Evolutionary conservation across 2,329 filamentous ascomycete species (phyloP).

Genomic region (Penicillium paneum): DNA sequence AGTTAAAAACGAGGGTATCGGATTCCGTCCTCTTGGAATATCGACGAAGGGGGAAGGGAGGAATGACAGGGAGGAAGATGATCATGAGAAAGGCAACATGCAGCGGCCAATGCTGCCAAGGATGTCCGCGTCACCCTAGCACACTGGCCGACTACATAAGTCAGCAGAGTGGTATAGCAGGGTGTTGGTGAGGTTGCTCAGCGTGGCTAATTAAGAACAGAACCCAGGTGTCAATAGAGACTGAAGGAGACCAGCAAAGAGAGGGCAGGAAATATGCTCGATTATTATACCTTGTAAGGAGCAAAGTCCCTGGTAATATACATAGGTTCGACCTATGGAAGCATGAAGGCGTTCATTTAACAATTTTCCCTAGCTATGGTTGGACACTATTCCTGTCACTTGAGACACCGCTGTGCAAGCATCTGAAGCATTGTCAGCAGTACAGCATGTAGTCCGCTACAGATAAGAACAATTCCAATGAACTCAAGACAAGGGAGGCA

Average conservation of each 20-base stretch:
- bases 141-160: neutral
- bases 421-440: neutral
- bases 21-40: neutral
- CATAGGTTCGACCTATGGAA: neutral
- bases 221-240: neutral
- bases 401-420: slow-evolving; percentile 6
- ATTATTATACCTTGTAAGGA: neutral
- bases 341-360: neutral
- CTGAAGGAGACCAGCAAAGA: neutral
- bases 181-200: slow-evolving; percentile 5
- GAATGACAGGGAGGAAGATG: neutral
- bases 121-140: slow-evolving; percentile 3
- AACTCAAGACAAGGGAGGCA: neutral
- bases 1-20: neutral
- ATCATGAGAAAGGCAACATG: neutral
- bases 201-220: neutral
- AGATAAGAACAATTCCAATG: neutral
- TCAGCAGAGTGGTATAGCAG: neutral
- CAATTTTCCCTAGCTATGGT: neutral
- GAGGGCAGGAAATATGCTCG: neutral
- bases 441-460: neutral
- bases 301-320: neutral
- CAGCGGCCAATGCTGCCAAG: neutral
- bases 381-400: slow-evolving; percentile 3
- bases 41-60: neutral